Conservation (phyloP, 352 stramenopile species). For the Pythium periplocum region DNA sequence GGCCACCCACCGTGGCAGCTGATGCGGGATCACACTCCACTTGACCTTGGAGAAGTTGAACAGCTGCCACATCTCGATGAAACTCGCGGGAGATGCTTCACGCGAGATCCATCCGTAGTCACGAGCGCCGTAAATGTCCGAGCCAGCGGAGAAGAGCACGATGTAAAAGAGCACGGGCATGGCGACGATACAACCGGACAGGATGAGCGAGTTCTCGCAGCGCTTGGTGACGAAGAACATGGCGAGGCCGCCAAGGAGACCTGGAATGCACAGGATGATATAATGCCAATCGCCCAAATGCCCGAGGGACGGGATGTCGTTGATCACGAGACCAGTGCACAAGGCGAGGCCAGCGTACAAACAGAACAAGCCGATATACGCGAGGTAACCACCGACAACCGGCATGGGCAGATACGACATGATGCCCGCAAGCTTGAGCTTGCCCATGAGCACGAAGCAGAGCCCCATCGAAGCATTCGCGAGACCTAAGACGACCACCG, state of each 20-base stretch:
- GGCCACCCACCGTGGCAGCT: slow-evolving; percentile 89
- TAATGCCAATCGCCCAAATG: slow-evolving; percentile 59
- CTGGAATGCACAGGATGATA: slow-evolving; percentile 82
- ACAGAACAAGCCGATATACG: slow-evolving; percentile 97
- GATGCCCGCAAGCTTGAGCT: slow-evolving; percentile 91
- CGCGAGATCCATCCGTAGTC: slow-evolving; percentile 89
- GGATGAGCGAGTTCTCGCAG: slow-evolving; percentile 66
- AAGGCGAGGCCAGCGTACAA: slow-evolving; percentile 89
- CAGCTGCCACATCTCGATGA: slow-evolving; percentile 78
- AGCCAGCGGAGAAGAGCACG: slow-evolving; percentile 62
- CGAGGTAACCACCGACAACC: slow-evolving; percentile 97
- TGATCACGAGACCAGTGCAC: slow-evolving; percentile 88
- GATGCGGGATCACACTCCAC: slow-evolving; percentile 28
- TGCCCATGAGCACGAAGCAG: slow-evolving; percentile 92
- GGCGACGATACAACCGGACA: slow-evolving; percentile 76
- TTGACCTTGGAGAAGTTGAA: slow-evolving; percentile 89
- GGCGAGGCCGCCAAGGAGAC: slow-evolving; percentile 72
- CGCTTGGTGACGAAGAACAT: slow-evolving; percentile 81
- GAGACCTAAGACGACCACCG: slow-evolving; percentile 89
- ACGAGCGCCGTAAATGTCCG: slow-evolving; percentile 88
- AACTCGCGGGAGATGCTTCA: slow-evolving; percentile 44
- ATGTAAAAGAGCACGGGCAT: slow-evolving; percentile 92
- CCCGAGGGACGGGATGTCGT: slow-evolving; percentile 76
- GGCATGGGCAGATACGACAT: slow-evolving; percentile 96
- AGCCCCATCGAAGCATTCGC: slow-evolving; percentile 90